Conservation (phyloP, 805 yeast genomes). For the Myxozyma lipomycoides region DNA sequence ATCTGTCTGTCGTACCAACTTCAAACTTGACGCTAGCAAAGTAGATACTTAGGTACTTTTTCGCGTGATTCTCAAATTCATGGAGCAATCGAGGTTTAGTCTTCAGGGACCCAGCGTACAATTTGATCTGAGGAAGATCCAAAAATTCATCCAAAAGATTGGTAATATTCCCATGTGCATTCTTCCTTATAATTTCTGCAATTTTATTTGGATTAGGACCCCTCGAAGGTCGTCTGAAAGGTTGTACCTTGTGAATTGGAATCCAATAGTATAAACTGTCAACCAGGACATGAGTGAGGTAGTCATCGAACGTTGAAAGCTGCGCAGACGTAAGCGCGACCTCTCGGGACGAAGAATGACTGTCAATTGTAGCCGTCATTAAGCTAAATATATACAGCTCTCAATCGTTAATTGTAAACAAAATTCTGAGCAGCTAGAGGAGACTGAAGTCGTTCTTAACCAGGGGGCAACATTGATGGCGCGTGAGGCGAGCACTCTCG, state of each 20-base stretch:
- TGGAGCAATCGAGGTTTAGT: conserved; percentile 15
- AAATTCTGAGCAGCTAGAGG: too few species aligned
- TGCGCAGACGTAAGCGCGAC: conserved; percentile 29
- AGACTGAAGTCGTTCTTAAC: too few species aligned
- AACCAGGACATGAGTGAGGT: conserved; percentile 18
- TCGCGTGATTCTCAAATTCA: conserved; percentile 40
- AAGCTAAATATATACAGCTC: too few species aligned
- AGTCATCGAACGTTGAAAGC: conserved; percentile 22
- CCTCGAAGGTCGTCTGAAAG: conserved; percentile 15
- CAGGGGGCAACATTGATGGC: too few species aligned
- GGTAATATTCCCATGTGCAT: background rate
- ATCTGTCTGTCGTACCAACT: conserved; percentile 44
- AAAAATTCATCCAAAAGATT: conserved; percentile 8
- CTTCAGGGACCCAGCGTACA: conserved; percentile 6
- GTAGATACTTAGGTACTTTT: conserved; percentile 40
- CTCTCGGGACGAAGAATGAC: conserved; percentile 17
- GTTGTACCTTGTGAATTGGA: conserved; percentile 22
- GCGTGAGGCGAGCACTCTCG: too few species aligned
- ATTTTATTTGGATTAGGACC: conserved; percentile 11
- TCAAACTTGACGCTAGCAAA: conserved; percentile 42
- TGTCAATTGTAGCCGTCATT: background rate
- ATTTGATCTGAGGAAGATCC: conserved; percentile 7
- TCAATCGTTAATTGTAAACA: too few species aligned
- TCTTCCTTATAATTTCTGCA: conserved; percentile 4
- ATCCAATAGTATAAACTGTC: conserved; percentile 23